These are phyloP conservation scores for Ilex asprella DNA, from an alignment of 257 asterid genomes.

Conservation along the genomic window DNA sequence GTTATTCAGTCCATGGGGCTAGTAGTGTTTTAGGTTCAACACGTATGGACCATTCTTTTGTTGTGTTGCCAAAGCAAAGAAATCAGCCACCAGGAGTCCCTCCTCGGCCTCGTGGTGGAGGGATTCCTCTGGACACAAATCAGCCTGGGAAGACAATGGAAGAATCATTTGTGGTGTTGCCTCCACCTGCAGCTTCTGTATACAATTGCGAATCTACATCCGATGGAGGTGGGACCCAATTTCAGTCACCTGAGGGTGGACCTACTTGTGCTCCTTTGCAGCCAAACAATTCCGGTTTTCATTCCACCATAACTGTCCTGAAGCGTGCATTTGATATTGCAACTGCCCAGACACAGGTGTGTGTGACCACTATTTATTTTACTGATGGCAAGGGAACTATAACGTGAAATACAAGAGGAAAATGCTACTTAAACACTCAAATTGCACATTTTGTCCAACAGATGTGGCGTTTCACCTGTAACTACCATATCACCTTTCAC, in stretches of 20 bases:
- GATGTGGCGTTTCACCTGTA: no score
- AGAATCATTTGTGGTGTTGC: conserved; percentile 92
- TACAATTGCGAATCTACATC: conserved; percentile 66
- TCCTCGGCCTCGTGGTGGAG: conserved; percentile 66
- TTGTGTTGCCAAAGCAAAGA: conserved; percentile 81
- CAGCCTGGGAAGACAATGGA: conserved; percentile 84
- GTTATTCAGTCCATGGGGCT: conserved; percentile 57
- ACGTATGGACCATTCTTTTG: conserved; percentile 80
- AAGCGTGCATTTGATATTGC: conserved; percentile 96
- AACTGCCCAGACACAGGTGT: conserved; percentile 73
- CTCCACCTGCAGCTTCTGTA: conserved; percentile 98
- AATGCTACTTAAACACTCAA: no score
- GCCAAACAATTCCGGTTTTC: conserved; percentile 75
- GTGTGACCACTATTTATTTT: background rate
- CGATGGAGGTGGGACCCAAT: conserved; percentile 57
- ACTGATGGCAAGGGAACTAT: conserved; percentile 5
- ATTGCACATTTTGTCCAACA: no score
- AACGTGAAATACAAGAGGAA: no score
- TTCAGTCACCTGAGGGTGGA: conserved; percentile 56
- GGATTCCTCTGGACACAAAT: conserved; percentile 44
- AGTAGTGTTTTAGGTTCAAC: conserved; percentile 60
- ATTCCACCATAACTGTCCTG: conserved; percentile 77
- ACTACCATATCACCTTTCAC: no score
- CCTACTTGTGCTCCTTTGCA: conserved; percentile 36
- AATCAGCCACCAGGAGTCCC: conserved; percentile 57